A percentile compares a stretch with the other conserved stretches of the same genome.
Evolutionary conservation across 2,329 filamentous ascomycete species (phyloP).

Genomic region (Penicillium sp.): DNA sequence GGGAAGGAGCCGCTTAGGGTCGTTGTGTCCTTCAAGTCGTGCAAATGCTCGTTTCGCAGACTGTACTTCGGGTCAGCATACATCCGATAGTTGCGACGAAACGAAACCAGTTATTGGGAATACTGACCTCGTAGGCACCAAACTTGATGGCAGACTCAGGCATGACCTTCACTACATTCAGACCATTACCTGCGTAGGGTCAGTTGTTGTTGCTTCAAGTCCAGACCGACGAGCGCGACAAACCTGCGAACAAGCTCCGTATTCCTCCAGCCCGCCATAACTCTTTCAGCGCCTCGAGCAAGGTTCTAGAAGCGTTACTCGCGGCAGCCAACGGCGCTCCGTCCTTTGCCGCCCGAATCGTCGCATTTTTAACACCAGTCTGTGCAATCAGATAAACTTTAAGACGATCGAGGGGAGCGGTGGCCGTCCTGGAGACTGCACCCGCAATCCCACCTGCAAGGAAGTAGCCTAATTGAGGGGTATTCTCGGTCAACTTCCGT

Average conservation of each 20-base stretch:
- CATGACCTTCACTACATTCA: slow-evolving; percentile 98
- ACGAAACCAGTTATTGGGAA: background rate
- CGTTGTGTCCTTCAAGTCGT: slow-evolving; percentile 79
- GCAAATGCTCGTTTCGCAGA: slow-evolving; percentile 85
- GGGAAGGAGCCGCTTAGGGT: slow-evolving; percentile 72
- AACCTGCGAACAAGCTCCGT: slow-evolving; percentile 88
- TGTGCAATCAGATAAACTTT: slow-evolving; percentile 98
- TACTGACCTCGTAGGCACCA: slow-evolving; percentile 79
- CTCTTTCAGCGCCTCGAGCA: slow-evolving; percentile 69
- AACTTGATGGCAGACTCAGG: slow-evolving; percentile 98
- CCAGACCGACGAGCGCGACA: slow-evolving; percentile 29
- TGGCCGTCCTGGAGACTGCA: slow-evolving; percentile 90
- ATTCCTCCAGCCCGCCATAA: slow-evolving; percentile 83
- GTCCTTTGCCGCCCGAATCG: slow-evolving; percentile 63
- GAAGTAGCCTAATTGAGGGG: slow-evolving; percentile 76
- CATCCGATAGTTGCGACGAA: background rate
- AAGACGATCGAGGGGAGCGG: slow-evolving; percentile 90
- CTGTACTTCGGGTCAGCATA: slow-evolving; percentile 36
- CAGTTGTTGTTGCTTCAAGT: slow-evolving; percentile 14
- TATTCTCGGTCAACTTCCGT: slow-evolving; percentile 47
- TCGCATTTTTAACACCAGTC: slow-evolving; percentile 60
- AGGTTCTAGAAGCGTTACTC: slow-evolving; percentile 63
- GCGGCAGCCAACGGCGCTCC: slow-evolving; percentile 64
- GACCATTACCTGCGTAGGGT: slow-evolving; percentile 68
- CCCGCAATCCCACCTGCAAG: slow-evolving; percentile 85